Evolutionary conservation across 768 basidiomycete species (phyloP), one percentile per base, ranked within the genome.

Genomic region (Porphyrellus cyaneotinctus): DNA sequence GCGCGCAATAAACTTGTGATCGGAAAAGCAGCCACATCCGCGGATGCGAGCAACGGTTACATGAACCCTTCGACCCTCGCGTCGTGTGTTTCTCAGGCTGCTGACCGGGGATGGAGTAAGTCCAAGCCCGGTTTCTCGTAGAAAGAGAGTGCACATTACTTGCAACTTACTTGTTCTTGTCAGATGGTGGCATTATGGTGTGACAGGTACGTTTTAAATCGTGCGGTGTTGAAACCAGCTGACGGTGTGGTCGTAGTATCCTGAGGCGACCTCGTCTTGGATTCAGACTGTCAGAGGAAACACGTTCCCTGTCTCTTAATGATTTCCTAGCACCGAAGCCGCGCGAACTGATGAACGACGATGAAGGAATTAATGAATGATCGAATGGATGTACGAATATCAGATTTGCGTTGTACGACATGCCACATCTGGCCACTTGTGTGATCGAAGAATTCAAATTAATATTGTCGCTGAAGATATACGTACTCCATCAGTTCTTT

Each of bases 81-180:
- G 0, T 65, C 68, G 3, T 91, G 89, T 62, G 70, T 89, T 28
- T 59, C 74, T 15, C 72, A 83, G 65, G 88, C 84, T 0, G 78
- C 81, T 58, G 61, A 57, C n/a, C 53, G 77, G 52, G 87, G 85
- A 26, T 90, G 88, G 88, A 78, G 83, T 84, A 54, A 69, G 84
- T 72, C 26, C 9, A 14, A 37, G 6, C 15, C 41, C 22, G 20
- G 22, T 51, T 33, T 14, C 12, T 39, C 14, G n/a, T n/a, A n/a
- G n/a, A n/a, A n/a, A n/a, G n/a, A n/a, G n/a, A n/a, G n/a, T n/a
- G n/a, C n/a, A n/a, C n/a, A n/a, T n/a, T n/a, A n/a, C n/a, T n/a
- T n/a, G n/a, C n/a, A n/a, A 33, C 18, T 7, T 20, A 10, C 6
- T 17, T n/a, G n/a, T 20, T 13, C 17, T 9, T 22, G 18, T 37